Evolutionary conservation across 2,329 filamentous ascomycete genomes (phyloP).

Genomic region (Knoxdaviesia proteae): DNA sequence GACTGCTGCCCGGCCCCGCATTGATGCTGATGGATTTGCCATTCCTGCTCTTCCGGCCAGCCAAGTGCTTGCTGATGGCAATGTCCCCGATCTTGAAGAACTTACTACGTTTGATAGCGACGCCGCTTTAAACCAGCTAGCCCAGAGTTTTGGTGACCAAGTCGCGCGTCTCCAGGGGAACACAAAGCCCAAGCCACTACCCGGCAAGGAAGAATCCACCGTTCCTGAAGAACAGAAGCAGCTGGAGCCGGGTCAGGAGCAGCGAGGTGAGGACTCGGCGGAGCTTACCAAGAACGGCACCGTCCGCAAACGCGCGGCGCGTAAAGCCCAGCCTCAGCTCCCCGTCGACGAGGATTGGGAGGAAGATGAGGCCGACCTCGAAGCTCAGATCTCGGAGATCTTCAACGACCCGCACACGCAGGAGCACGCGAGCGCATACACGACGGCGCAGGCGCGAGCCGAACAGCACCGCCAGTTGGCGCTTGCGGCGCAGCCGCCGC

Average conservation of each 20-base stretch:
- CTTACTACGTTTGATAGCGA: slow-evolving; percentile 4
- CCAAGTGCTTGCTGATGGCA: slow-evolving; percentile 2
- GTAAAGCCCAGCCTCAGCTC: slow-evolving; percentile 19
- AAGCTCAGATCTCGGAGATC: slow-evolving; percentile 49
- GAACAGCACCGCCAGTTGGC: slow-evolving; percentile 30
- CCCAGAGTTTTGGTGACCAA: slow-evolving; percentile 22
- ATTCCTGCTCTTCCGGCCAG: slow-evolving; percentile 30
- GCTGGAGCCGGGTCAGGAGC: not conserved
- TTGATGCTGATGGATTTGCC: slow-evolving; percentile 48
- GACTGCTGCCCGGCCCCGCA: slow-evolving; percentile 12
- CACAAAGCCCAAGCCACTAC: too few relatives aligned
- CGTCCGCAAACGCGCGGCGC: not conserved
- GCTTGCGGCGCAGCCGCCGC: slow-evolving; percentile 23
- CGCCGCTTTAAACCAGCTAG: slow-evolving; percentile 18
- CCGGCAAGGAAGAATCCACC: too few relatives aligned
- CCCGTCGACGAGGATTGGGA: slow-evolving; percentile 42
- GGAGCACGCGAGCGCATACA: slow-evolving; percentile 35
- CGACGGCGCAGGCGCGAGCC: slow-evolving; percentile 33
- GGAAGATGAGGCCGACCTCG: slow-evolving; percentile 41
- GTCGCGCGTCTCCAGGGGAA: not conserved
- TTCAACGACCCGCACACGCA: slow-evolving; percentile 40
- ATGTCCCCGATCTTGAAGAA: slow-evolving; percentile 3
- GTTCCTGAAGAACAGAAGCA: too few relatives aligned
- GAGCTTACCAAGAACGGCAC: slow-evolving; percentile 1
- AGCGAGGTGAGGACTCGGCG: not conserved